Evolutionary conservation across 371 early-diverging fungal species (phyloP).

Genomic region (Cokeromyces recurvatus): DNA sequence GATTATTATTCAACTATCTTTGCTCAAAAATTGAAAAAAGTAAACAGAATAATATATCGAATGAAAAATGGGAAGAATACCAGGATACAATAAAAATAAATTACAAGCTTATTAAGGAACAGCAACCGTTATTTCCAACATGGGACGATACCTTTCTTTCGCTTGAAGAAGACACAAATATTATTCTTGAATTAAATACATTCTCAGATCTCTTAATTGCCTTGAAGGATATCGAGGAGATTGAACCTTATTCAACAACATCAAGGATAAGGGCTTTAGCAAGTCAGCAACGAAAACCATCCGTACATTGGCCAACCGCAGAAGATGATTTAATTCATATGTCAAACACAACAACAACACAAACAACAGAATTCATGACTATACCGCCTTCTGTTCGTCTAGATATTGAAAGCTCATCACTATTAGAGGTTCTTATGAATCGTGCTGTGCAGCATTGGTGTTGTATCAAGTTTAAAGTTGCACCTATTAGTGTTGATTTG

Average conservation of each 20-base stretch:
- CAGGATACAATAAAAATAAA: too few relatives aligned
- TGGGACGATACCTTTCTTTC: constrained; percentile 9
- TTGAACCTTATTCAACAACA: background rate
- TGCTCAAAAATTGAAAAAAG: too few relatives aligned
- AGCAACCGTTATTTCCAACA: too few relatives aligned
- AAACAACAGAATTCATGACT: too few relatives aligned
- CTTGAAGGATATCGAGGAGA: constrained; percentile 8
- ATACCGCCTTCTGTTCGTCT: constrained; percentile 14
- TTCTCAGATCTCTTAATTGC: constrained; percentile 14
- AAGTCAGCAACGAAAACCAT: too few relatives aligned
- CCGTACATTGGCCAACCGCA: constrained; percentile 3
- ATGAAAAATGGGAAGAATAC: too few relatives aligned
- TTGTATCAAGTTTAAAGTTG: constrained; percentile 23
- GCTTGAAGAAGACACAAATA: constrained; percentile 3
- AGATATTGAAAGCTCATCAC: constrained; percentile 9
- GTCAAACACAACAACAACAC: background rate
- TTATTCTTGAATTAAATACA: constrained; percentile 8
- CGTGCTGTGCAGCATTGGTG: constrained; percentile 25
- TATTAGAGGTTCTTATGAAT: constrained; percentile 20
- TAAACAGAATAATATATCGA: too few relatives aligned
- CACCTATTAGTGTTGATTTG: constrained; percentile 15
- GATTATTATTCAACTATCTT: constrained; percentile 9
- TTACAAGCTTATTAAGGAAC: too few relatives aligned
- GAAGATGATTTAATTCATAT: constrained; percentile 11
- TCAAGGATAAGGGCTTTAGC: background rate